phyloP scores from a whole-genome alignment of 257 asterid species.

The Catharanthus roseus region DNA sequence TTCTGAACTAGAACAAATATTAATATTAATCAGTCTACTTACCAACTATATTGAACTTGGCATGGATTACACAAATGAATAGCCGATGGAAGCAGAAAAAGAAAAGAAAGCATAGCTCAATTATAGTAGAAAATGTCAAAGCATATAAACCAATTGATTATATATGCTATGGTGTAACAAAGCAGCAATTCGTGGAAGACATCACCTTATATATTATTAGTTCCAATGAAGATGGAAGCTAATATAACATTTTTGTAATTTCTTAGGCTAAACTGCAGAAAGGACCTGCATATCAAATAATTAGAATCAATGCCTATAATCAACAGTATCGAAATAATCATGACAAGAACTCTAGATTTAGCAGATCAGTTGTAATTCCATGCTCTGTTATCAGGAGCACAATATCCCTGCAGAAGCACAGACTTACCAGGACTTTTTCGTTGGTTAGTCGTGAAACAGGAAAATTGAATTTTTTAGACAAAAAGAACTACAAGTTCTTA shows the following conservation, averaged over 20 bases:
- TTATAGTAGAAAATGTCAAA: background rate
- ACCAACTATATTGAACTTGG: too few relatives aligned
- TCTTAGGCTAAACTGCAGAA: background rate
- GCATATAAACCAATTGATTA: background rate
- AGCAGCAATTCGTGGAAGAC: background rate
- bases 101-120: background rate
- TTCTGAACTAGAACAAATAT: too few relatives aligned
- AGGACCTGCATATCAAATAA: background rate
- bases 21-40: too few relatives aligned
- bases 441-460: slow-evolving; percentile 8
- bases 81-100: background rate
- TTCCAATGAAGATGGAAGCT: background rate
- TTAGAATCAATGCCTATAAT: background rate
- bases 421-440: background rate
- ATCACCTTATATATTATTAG: background rate
- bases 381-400: background rate
- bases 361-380: background rate
- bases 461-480: slow-evolving; percentile 13
- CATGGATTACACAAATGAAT: background rate
- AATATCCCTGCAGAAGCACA: background rate
- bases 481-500: background rate
- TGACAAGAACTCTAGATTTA: background rate
- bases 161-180: too few relatives aligned
- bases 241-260: background rate
- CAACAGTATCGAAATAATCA: background rate